These are phyloP conservation scores for Suillus paluster DNA, from an alignment of 768 basidiomycete genomes.

Conservation along the genomic window DNA sequence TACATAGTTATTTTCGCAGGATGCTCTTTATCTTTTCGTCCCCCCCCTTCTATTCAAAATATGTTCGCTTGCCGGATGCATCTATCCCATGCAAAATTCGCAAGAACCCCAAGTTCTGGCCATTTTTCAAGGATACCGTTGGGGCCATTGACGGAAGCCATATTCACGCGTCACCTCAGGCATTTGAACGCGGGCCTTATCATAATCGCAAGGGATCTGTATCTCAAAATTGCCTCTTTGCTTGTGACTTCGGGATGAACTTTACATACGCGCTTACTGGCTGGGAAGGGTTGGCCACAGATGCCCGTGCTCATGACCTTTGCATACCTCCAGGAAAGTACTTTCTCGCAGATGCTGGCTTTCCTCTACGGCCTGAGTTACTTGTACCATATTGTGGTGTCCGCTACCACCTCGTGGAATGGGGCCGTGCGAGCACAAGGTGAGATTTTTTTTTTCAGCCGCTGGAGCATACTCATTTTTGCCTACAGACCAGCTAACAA, in stretches of 20 bases:
- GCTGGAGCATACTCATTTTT: not conserved
- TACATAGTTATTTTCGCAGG: not conserved
- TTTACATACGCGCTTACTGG: slow-evolving; percentile 19
- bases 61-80: not conserved
- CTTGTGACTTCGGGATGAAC: slow-evolving; percentile 16
- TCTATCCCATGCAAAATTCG: slow-evolving; percentile 16
- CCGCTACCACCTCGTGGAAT: slow-evolving; percentile 43
- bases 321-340: slow-evolving; percentile 16
- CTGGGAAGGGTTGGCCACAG: slow-evolving; percentile 23
- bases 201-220: slow-evolving; percentile 19
- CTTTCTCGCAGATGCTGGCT: slow-evolving; percentile 22
- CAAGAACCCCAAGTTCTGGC: slow-evolving; percentile 31
- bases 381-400: slow-evolving; percentile 42
- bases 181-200: not conserved
- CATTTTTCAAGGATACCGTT: slow-evolving; percentile 38
- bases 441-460: not conserved
- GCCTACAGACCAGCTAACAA: slow-evolving; percentile 33
- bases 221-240: slow-evolving; percentile 22
- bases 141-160: slow-evolving; percentile 38
- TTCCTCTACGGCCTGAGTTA: slow-evolving; percentile 23
- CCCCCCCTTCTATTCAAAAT: not conserved
- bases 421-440: slow-evolving; percentile 18
- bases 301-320: slow-evolving; percentile 13
- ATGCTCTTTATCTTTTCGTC: not conserved
- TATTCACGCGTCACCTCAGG: slow-evolving; percentile 5